Evolutionary conservation across 2,329 filamentous ascomycete species (phyloP).

Genomic region (Trichoderma sp.): DNA sequence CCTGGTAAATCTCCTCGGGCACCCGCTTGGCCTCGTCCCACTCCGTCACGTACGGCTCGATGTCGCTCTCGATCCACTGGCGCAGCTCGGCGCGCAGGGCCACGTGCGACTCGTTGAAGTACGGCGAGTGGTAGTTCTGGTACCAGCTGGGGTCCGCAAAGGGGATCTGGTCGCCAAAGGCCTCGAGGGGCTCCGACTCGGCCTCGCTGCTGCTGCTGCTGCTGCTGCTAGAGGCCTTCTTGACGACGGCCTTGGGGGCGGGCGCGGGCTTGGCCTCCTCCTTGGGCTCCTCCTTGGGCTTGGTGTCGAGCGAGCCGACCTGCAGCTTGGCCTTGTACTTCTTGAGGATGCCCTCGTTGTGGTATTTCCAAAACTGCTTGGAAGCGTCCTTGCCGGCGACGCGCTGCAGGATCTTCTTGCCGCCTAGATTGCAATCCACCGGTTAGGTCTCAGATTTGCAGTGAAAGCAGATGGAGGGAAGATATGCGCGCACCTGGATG

Average conservation of each 20-base stretch:
- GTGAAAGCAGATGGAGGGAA: not conserved
- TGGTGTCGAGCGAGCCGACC: conserved; percentile 85
- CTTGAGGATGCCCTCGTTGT: conserved; percentile 85
- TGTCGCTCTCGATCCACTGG: conserved; percentile 84
- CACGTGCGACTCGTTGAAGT: conserved; percentile 92
- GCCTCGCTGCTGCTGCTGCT: conserved; percentile 53
- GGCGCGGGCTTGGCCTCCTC: conserved; percentile 53
- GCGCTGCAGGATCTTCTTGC: conserved; percentile 66
- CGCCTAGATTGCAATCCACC: conserved; percentile 46
- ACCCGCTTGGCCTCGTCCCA: conserved; percentile 97
- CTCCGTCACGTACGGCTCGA: conserved; percentile 89
- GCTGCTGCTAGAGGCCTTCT: conserved; percentile 43
- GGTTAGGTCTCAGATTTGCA: not conserved
- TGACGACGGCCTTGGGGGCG: conserved; percentile 36
- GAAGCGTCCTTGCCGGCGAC: conserved; percentile 68
- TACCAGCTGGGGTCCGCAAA: conserved; percentile 95
- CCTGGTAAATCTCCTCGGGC: conserved; percentile 86
- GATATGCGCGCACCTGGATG: conserved; percentile 66
- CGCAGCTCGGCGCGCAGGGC: conserved; percentile 89
- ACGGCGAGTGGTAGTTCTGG: conserved; percentile 91
- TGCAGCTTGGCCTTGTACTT: conserved; percentile 79
- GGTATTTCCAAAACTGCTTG: conserved; percentile 72
- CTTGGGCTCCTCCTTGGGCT: conserved; percentile 73
- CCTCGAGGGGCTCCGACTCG: conserved; percentile 74
- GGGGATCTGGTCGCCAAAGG: conserved; percentile 83